Base-by-base conservation (phyloP, 495 filamentous ascomycete species). In the Penicillium bialowiezense region DNA sequence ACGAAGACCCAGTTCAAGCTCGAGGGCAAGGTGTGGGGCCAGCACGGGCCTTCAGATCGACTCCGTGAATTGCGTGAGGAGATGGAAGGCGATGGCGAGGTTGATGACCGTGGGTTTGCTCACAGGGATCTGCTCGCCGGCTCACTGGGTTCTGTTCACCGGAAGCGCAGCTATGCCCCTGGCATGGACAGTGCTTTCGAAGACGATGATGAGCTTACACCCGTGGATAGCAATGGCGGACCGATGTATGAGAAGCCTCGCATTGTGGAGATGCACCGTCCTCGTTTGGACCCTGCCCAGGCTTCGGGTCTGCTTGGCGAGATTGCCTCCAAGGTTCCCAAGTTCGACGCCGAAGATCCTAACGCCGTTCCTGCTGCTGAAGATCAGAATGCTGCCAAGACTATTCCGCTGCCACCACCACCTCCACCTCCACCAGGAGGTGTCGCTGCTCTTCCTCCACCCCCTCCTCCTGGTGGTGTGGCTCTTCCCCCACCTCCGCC, bases 1-100 rank as follows among this genome's bases (percentile, higher is more conserved):
- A 92, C 95, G 54, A 98, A 98, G 78, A 97, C 93, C 4, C 91
- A 97, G 64, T 96, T 90, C 70, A 96, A 97, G 74, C 83, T 98
- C 14, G 93, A 97, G 65, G 93, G 93, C 54, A 90, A 89, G 69
- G 86, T 91, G 15, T 96, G 92, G 90, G 86, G 89, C 43, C 88
- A 91, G 58, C 72, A 85, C 59, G 87, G 86, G 21, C 92, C 93
- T 23, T 96, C 90, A 51, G 92, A 98, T 69, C 83, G 90, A 63
- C 66, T 98, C 26, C 87, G 93, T 51, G 93, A 96, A 55, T 73
- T 97, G 18, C 86, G 93, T 24, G 95, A 97, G 68, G 82, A 87
- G 65, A 98, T 98, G 93, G 95, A 97, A 44, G 89, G 80, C 33
- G 62, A 75, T 34, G 57, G 62, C 41, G 68, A 81, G 53, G 50